Conservation (phyloP, 2,329 filamentous ascomycete genomes). For the Lasiodiplodia sp. region DNA sequence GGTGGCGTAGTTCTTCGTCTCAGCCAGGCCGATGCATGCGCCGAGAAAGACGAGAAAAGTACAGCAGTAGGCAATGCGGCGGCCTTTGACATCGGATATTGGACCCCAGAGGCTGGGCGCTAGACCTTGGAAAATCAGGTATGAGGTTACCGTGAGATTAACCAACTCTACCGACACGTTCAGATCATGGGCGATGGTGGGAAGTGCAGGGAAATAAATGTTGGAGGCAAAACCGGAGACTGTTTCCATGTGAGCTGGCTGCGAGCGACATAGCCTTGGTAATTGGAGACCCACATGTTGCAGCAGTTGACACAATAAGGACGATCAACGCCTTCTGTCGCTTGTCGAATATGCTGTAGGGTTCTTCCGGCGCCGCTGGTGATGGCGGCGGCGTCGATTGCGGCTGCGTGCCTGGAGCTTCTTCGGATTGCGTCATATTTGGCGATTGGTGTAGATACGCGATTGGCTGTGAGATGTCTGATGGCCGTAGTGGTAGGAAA, state of each 20-base stretch:
- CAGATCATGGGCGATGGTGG: constrained; percentile 51
- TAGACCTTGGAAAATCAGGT: constrained; percentile 55
- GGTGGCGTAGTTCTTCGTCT: constrained; percentile 45
- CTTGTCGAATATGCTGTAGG: constrained; percentile 60
- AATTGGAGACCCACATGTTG: constrained; percentile 52
- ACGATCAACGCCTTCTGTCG: constrained; percentile 59
- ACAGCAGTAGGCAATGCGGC: constrained; percentile 36
- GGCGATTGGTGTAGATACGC: too few species aligned
- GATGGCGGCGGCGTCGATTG: background rate
- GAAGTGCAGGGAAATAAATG: constrained; percentile 57
- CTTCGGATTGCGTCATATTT: background rate
- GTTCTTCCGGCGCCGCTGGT: constrained; percentile 35
- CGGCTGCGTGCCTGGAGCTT: constrained; percentile 1
- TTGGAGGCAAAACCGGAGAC: constrained; percentile 54
- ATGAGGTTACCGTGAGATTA: constrained; percentile 56
- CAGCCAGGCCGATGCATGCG: constrained; percentile 49
- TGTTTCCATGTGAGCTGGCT: constrained; percentile 12
- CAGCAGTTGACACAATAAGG: constrained; percentile 56
- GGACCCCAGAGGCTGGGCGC: constrained; percentile 53
- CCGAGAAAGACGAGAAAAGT: constrained; percentile 45
- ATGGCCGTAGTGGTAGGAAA: background rate
- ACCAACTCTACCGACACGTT: constrained; percentile 45
- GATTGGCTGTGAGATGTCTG: background rate
- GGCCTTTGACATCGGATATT: constrained; percentile 44
- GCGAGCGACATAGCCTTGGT: constrained; percentile 23